phyloP scores from a whole-genome alignment of 352 stramenopile species.

The Pythium volutum region DNA sequence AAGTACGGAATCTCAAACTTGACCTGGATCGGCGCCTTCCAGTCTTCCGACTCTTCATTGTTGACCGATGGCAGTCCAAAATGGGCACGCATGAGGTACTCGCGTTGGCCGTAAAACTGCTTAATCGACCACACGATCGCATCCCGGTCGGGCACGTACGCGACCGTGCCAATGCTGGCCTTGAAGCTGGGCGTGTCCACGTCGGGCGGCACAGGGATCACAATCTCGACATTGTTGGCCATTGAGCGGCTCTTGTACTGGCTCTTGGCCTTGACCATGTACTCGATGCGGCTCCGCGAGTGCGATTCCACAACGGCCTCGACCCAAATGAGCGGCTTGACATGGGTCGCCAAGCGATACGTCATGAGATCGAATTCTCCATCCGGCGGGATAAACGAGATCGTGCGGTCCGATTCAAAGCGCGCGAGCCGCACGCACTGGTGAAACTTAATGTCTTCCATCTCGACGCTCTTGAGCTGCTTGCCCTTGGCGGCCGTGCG shows the following conservation, averaged over 20 bases:
- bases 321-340: conserved; percentile 99
- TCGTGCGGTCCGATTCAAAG: conserved; percentile 99
- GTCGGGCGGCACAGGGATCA: conserved; percentile 98
- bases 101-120: conserved; percentile 97
- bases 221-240: conserved; percentile 99
- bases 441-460: conserved; percentile 99
- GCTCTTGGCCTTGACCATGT: conserved; percentile 98
- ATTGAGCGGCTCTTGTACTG: conserved; percentile 99
- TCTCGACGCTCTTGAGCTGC: conserved; percentile 88
- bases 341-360: conserved; percentile 96
- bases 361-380: conserved; percentile 99
- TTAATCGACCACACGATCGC: conserved; percentile 99
- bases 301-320: conserved; percentile 98
- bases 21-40: conserved; percentile 91
- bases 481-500: conserved; percentile 89
- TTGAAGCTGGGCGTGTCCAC: conserved; percentile 99
- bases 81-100: conserved; percentile 99
- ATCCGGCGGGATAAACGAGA: conserved; percentile 99
- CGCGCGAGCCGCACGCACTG: conserved; percentile 98
- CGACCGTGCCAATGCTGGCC: conserved; percentile 95
- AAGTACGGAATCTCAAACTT: conserved; percentile 98
- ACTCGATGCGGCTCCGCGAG: conserved; percentile 96
- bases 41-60: conserved; percentile 80
- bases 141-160: conserved; percentile 98
- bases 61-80: conserved; percentile 98